Percentiles rank a stretch among this genome's conserved stretches.
phyloP scores from a whole-genome alignment of 257 asterid genomes.

The Solanum clarkiae region DNA sequence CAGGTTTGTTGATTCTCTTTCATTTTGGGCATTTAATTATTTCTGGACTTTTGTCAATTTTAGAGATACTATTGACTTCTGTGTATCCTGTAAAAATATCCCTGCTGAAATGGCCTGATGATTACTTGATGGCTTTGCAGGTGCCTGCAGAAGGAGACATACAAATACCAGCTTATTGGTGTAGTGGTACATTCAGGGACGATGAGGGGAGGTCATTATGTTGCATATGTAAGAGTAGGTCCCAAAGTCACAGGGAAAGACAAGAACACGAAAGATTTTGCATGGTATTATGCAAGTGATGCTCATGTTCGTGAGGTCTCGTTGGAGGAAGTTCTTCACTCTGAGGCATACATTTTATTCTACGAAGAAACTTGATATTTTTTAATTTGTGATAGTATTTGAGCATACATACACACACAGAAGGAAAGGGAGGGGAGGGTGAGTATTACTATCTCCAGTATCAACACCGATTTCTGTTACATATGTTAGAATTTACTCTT shows the following conservation, averaged over 20 bases:
- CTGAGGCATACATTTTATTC: conserved; percentile 77
- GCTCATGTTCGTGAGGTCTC: conserved; percentile 49
- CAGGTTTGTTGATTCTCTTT: conserved; percentile 33
- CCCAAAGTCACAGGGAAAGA: conserved; percentile 2
- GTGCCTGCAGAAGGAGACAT: conserved; percentile 20
- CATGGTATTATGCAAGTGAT: conserved; percentile 77
- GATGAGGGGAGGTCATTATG: conserved; percentile 85
- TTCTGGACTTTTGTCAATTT: neutral
- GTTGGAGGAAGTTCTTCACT: conserved; percentile 45
- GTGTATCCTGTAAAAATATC: neutral
- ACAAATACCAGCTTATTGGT: conserved; percentile 46
- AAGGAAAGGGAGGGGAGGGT: conserved; percentile 3
- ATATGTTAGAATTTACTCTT: neutral
- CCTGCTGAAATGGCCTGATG: neutral
- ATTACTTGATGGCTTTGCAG: conserved; percentile 11
- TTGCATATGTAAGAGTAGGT: conserved; percentile 60
- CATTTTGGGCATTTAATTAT: neutral
- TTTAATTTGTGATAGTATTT: neutral
- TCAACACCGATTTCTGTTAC: neutral
- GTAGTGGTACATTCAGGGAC: conserved; percentile 75
- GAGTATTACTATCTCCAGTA: conserved; percentile 2
- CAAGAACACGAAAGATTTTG: conserved; percentile 7
- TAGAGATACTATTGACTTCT: too few species aligned
- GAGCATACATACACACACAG: neutral
- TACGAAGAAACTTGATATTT: conserved; percentile 45